Conservation (phyloP, 2,329 filamentous ascomycete species). For the Arthroderma sp. region DNA sequence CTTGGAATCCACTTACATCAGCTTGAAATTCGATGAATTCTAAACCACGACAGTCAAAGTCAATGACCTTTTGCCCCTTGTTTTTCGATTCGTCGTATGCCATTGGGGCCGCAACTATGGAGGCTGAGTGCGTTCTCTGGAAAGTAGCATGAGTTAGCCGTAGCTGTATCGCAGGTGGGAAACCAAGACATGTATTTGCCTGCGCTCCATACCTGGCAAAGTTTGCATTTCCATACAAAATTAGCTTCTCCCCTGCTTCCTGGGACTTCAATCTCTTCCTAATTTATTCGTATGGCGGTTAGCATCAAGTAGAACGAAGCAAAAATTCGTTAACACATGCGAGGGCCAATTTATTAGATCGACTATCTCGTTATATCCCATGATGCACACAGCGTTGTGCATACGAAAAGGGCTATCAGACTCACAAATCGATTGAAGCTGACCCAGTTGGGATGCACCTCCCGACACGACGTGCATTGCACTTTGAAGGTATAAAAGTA, state of each 20-base stretch:
- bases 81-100: constrained; percentile 45
- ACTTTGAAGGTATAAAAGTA: constrained; percentile 99
- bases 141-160: too few relatives aligned
- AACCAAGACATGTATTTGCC: neutral
- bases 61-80: constrained; percentile 65
- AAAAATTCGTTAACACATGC: too few relatives aligned
- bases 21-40: constrained; percentile 86
- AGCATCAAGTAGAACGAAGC: neutral
- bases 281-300: neutral
- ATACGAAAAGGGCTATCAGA: constrained; percentile 7
- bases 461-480: constrained; percentile 93
- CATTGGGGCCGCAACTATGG: constrained; percentile 60
- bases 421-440: constrained; percentile 78
- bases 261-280: constrained; percentile 85
- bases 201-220: constrained; percentile 62
- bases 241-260: constrained; percentile 92
- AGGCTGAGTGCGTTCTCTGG: constrained; percentile 49
- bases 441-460: constrained; percentile 76
- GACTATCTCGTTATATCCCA: neutral
- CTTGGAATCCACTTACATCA: constrained; percentile 47
- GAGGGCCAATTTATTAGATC: neutral
- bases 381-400: too few relatives aligned
- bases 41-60: constrained; percentile 85
- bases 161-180: neutral
- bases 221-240: constrained; percentile 99